phyloP scores from a whole-genome alignment of 2,329 filamentous ascomycete genomes.

The Orbilia quercus region DNA sequence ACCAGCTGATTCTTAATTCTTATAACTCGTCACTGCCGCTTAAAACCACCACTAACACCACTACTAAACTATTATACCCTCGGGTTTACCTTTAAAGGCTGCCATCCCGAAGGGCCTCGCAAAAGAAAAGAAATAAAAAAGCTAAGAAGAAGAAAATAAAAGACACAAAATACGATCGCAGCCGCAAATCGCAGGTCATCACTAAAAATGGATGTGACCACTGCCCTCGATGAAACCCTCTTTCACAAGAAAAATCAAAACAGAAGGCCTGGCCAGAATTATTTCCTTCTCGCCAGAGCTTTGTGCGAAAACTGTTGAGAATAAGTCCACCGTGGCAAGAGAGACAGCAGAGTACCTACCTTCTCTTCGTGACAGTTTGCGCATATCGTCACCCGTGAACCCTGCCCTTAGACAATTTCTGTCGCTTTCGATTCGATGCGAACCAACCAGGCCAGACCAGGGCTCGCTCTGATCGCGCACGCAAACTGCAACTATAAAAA shows the following conservation, averaged over 20 bases:
- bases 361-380: slow-evolving; percentile 37
- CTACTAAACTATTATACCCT: too few relatives aligned
- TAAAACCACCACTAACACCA: neutral
- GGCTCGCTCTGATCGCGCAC: slow-evolving; percentile 41
- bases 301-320: too few relatives aligned
- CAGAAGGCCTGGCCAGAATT: neutral
- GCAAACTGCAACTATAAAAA: slow-evolving; percentile 25
- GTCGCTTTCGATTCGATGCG: slow-evolving; percentile 50
- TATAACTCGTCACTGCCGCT: slow-evolving; percentile 15
- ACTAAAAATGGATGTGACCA: slow-evolving; percentile 1
- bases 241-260: slow-evolving; percentile 3
- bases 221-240: neutral
- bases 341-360: slow-evolving; percentile 6
- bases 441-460: slow-evolving; percentile 38
- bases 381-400: slow-evolving; percentile 43
- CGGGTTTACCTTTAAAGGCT: slow-evolving; percentile 25
- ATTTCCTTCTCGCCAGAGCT: neutral
- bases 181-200: slow-evolving; percentile 13
- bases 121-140: too few relatives aligned
- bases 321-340: slow-evolving; percentile 12
- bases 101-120: neutral
- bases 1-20: slow-evolving; percentile 20
- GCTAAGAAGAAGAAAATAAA: neutral
- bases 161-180: slow-evolving; percentile 4
- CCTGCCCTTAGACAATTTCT: slow-evolving; percentile 37